phyloP scores from a whole-genome alignment of 768 basidiomycete genomes.

The Suillus ampliporus region DNA sequence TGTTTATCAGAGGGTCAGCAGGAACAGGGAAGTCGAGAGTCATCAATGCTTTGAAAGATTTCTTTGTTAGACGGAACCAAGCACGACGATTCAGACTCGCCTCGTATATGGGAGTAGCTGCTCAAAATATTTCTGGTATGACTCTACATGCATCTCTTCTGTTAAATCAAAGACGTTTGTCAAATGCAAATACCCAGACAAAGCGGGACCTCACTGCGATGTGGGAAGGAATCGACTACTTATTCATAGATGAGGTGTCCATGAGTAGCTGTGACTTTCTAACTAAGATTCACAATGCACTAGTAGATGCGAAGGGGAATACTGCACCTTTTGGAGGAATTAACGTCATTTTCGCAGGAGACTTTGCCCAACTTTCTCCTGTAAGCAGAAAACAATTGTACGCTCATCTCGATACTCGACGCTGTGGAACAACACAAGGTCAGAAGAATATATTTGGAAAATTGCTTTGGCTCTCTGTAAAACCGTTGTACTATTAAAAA shows the following conservation, averaged over 20 bases:
- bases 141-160: constrained; percentile 44
- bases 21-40: too few relatives aligned
- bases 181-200: not conserved
- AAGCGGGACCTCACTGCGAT: not conserved
- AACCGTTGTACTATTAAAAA: constrained; percentile 34
- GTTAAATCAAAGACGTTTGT: constrained; percentile 18
- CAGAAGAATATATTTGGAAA: constrained; percentile 34
- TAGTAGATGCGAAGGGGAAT: constrained; percentile 39
- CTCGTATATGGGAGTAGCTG: constrained; percentile 41
- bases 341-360: constrained; percentile 48
- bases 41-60: constrained; percentile 23
- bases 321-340: too few relatives aligned
- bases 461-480: constrained; percentile 40
- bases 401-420: constrained; percentile 1
- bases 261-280: constrained; percentile 40
- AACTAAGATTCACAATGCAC: constrained; percentile 36
- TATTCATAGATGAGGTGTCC: too few relatives aligned
- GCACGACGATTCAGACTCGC: constrained; percentile 32
- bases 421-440: constrained; percentile 1
- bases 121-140: constrained; percentile 37
- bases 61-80: constrained; percentile 28
- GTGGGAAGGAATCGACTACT: constrained; percentile 40
- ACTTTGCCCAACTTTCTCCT: constrained; percentile 50
- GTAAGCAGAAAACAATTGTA: constrained; percentile 35
- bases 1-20: too few relatives aligned